These are phyloP conservation scores for Penicillium sp. DNA, from an alignment of 2,329 filamentous ascomycete species.

Conservation along the genomic window DNA sequence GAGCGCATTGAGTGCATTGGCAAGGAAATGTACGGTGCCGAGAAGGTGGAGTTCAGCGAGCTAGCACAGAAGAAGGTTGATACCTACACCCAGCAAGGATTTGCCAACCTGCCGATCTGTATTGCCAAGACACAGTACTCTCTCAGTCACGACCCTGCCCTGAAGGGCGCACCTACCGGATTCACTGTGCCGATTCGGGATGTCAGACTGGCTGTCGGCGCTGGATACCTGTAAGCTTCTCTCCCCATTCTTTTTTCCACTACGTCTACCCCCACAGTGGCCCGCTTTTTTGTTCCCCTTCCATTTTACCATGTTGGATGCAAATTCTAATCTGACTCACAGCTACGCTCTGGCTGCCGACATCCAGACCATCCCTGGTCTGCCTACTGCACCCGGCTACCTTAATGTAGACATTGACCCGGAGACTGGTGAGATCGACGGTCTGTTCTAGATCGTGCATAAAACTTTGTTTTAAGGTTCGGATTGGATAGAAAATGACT, in stretches of 20 bases:
- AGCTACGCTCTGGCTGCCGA: slow-evolving; percentile 93
- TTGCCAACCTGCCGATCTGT: slow-evolving; percentile 90
- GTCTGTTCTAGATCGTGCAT: slow-evolving; percentile 69
- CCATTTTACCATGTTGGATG: neutral
- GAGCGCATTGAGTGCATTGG: slow-evolving; percentile 90
- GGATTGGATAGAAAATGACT: neutral
- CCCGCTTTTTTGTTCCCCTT: slow-evolving; percentile 34
- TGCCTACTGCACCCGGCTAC: slow-evolving; percentile 93
- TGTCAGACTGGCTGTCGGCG: slow-evolving; percentile 89
- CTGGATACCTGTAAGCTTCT: slow-evolving; percentile 75
- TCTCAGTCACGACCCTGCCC: slow-evolving; percentile 83
- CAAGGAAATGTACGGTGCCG: slow-evolving; percentile 91
- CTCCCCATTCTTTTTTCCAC: neutral
- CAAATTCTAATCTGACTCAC: slow-evolving; percentile 10
- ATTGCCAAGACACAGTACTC: slow-evolving; percentile 99
- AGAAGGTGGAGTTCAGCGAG: slow-evolving; percentile 87
- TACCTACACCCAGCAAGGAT: slow-evolving; percentile 88
- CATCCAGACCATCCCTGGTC: slow-evolving; percentile 95
- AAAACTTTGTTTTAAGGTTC: neutral
- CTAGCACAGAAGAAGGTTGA: slow-evolving; percentile 95
- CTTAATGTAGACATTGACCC: slow-evolving; percentile 83
- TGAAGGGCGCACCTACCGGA: slow-evolving; percentile 92
- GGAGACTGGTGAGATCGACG: slow-evolving; percentile 82
- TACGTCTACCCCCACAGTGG: neutral
- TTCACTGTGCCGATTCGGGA: slow-evolving; percentile 95